Evolutionary conservation across 2,329 filamentous ascomycete genomes (phyloP).

Genomic region (Davidsoniella eucalypti): DNA sequence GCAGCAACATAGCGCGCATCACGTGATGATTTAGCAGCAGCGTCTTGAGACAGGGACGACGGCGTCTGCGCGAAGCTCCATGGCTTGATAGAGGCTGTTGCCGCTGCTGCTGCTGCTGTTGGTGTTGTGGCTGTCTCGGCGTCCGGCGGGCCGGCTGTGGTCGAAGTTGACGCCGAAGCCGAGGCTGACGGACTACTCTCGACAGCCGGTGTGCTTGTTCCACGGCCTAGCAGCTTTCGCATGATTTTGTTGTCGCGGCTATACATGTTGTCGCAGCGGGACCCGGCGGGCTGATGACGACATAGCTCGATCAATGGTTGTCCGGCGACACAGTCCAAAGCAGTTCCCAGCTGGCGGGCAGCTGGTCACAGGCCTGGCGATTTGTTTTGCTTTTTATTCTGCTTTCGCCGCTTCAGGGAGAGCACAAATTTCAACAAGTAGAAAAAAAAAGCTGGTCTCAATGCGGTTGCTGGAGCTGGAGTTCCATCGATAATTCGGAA

Average conservation of each 20-base stretch:
- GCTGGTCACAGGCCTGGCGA: too few relatives aligned
- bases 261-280: slow-evolving; percentile 2
- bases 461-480: too few relatives aligned
- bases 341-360: too few relatives aligned
- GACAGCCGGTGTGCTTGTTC: slow-evolving; percentile 28
- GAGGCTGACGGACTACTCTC: slow-evolving; percentile 26
- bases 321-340: not conserved
- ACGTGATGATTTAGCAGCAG: slow-evolving; percentile 35
- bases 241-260: slow-evolving; percentile 33
- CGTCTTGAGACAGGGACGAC: slow-evolving; percentile 19
- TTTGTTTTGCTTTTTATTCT: too few relatives aligned
- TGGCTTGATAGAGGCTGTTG: not conserved
- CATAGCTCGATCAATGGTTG: slow-evolving; percentile 1
- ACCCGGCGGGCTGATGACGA: slow-evolving; percentile 1
- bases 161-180: slow-evolving; percentile 28
- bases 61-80: slow-evolving; percentile 17
- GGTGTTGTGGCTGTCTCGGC: slow-evolving; percentile 20
- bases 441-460: too few relatives aligned
- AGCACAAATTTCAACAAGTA: too few relatives aligned
- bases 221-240: slow-evolving; percentile 43
- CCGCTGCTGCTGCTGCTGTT: slow-evolving; percentile 24
- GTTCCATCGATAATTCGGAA: too few relatives aligned
- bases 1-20: slow-evolving; percentile 35
- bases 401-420: too few relatives aligned
- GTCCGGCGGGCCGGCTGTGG: slow-evolving; percentile 25